These are phyloP conservation scores for Dendrostoma leiphaemia DNA, from an alignment of 2,329 filamentous ascomycete species.

Conservation along the genomic window DNA sequence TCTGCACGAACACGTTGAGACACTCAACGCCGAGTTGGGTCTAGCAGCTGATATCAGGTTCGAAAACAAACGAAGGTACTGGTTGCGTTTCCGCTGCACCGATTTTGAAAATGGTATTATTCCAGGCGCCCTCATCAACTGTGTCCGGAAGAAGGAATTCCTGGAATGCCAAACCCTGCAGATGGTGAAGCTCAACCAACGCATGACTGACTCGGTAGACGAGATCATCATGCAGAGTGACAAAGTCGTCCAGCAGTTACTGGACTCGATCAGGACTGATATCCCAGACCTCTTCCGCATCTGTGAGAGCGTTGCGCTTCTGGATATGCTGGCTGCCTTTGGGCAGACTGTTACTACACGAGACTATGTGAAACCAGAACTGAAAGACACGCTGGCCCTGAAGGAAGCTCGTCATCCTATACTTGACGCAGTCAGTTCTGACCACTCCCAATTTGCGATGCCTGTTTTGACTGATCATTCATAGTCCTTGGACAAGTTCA, in stretches of 20 bases:
- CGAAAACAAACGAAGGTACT: conserved; percentile 77
- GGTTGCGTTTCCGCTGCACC: conserved; percentile 61
- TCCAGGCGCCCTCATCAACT: conserved; percentile 75
- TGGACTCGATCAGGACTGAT: conserved; percentile 68
- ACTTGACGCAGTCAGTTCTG: conserved; percentile 54
- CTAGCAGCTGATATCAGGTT: conserved; percentile 68
- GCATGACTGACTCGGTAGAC: conserved; percentile 76
- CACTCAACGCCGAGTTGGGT: conserved; percentile 63
- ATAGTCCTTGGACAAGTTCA: conserved; percentile 52
- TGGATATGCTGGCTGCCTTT: conserved; percentile 84
- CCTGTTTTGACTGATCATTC: conserved; percentile 72
- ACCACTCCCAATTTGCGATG: conserved; percentile 23
- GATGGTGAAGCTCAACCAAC: conserved; percentile 76
- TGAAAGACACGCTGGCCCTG: conserved; percentile 63
- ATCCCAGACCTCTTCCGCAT: conserved; percentile 76
- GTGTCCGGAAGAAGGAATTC: conserved; percentile 66
- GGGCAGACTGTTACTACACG: conserved; percentile 69
- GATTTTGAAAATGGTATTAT: conserved; percentile 62
- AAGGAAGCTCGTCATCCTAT: conserved; percentile 68
- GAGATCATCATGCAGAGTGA: conserved; percentile 85
- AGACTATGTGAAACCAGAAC: conserved; percentile 61
- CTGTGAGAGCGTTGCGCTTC: conserved; percentile 79
- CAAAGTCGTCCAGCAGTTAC: conserved; percentile 67
- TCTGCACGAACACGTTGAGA: conserved; percentile 49
- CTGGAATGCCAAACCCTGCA: conserved; percentile 87